phyloP scores from a whole-genome alignment of 2,329 filamentous ascomycete genomes.

The Claviceps quebecensis region DNA sequence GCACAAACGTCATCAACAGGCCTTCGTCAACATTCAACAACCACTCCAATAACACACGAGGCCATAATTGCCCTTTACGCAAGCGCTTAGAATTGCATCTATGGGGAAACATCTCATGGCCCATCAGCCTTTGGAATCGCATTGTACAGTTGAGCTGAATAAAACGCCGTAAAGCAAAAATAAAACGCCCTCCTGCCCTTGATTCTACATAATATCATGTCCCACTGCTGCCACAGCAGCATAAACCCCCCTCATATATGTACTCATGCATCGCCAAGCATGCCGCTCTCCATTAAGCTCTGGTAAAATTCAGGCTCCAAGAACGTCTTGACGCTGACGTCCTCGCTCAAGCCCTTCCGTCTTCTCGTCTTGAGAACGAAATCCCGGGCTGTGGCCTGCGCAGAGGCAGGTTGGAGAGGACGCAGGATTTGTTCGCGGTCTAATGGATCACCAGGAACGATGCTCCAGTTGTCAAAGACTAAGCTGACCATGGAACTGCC shows the following conservation, averaged over 20 bases:
- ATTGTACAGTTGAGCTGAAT: neutral
- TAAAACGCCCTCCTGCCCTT: neutral
- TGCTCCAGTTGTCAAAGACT: constrained; percentile 90
- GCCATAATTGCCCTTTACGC: too few species aligned
- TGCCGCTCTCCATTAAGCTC: constrained; percentile 74
- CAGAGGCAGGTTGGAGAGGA: constrained; percentile 74
- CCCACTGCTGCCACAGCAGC: neutral
- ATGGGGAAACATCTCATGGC: neutral
- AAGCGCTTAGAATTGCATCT: too few species aligned
- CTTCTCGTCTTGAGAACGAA: constrained; percentile 93
- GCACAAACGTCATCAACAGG: too few species aligned
- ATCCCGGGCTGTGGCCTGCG: constrained; percentile 82
- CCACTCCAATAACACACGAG: too few species aligned
- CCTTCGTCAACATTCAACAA: too few species aligned
- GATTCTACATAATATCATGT: neutral
- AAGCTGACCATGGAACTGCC: constrained; percentile 81
- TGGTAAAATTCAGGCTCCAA: constrained; percentile 88
- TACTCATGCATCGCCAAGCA: constrained; percentile 46
- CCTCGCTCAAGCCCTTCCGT: constrained; percentile 87
- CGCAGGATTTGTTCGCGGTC: constrained; percentile 73
- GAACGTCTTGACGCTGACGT: constrained; percentile 92
- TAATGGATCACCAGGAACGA: constrained; percentile 89
- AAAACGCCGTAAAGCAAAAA: neutral
- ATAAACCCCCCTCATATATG: too few species aligned
- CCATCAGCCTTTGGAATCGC: neutral